A percentile compares a stretch with the other conserved stretches of the same genome.
Conservation (phyloP, 2,329 filamentous ascomycete genomes). For the Macroventuria anomochaeta region DNA sequence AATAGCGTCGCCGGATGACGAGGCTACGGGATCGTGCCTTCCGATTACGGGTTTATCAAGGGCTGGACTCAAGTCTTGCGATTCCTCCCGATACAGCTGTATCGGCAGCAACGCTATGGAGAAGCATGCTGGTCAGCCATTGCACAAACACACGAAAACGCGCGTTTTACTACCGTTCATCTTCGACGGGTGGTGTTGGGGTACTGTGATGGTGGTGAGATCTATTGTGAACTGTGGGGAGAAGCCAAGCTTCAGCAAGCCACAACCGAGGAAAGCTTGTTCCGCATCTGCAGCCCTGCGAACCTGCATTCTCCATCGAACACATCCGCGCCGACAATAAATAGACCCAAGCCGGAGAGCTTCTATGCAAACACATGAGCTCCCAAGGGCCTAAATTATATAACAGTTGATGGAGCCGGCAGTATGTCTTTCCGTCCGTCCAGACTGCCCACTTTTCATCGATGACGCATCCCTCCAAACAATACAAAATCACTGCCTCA, state of each 20-base stretch:
- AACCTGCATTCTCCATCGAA: background rate
- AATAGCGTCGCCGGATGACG: conserved; percentile 14
- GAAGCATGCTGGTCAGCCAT: background rate
- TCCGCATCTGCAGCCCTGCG: background rate
- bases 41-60: conserved; percentile 6
- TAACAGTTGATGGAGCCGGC: too few relatives aligned
- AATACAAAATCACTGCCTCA: too few relatives aligned
- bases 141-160: background rate
- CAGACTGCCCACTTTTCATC: too few relatives aligned
- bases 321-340: too few relatives aligned
- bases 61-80: conserved; percentile 4
- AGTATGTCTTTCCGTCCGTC: too few relatives aligned
- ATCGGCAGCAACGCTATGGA: background rate
- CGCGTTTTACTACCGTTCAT: background rate
- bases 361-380: too few relatives aligned
- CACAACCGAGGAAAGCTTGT: conserved; percentile 14
- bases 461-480: too few relatives aligned
- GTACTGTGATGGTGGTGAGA: conserved; percentile 9
- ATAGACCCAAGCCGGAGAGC: too few relatives aligned
- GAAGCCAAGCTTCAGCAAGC: conserved; percentile 10
- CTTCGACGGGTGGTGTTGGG: background rate
- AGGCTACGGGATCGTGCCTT: conserved; percentile 8
- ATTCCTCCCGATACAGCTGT: conserved; percentile 5
- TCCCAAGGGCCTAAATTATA: too few relatives aligned
- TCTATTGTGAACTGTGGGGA: conserved; percentile 1